A percentile compares a stretch with the other conserved stretches of the same genome.
phyloP scores from a whole-genome alignment of 1,139 yeast species.

The Scheffersomyces insectosa region DNA sequence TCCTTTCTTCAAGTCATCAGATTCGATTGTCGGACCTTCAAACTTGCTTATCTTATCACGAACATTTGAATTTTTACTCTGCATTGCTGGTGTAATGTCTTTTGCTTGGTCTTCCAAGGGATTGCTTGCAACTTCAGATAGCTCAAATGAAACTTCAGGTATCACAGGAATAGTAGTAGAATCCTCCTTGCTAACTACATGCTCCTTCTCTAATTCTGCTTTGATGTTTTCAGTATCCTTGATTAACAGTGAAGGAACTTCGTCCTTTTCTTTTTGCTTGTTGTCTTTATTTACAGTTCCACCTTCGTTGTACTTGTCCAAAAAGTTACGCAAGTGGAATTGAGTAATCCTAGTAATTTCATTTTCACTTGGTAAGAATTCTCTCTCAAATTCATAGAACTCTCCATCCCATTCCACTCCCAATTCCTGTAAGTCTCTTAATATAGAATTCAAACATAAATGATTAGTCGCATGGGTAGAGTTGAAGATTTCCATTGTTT shows the following conservation, averaged over 20 bases:
- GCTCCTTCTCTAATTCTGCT: constrained; percentile 1
- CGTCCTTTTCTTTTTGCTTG: constrained; percentile 1
- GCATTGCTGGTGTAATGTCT: constrained; percentile 15
- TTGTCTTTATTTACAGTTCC: constrained; percentile 5
- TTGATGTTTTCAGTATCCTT: constrained; percentile 1
- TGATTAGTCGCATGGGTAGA: constrained; percentile 64
- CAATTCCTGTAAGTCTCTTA: constrained; percentile 73
- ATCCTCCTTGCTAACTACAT: not conserved
- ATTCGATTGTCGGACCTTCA: constrained; percentile 15
- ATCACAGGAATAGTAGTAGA: not conserved
- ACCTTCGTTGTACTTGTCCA: constrained; percentile 50
- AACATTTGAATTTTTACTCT: constrained; percentile 21
- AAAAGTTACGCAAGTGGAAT: constrained; percentile 76
- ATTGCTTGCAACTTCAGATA: constrained; percentile 10
- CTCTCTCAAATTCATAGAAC: constrained; percentile 77
- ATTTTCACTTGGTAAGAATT: constrained; percentile 85
- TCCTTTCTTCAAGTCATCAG: not conserved
- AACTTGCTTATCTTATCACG: constrained; percentile 28
- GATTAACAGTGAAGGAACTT: constrained; percentile 2
- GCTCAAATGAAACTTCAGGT: constrained; percentile 20
- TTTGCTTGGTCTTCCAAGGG: not conserved
- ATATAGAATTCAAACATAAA: constrained; percentile 65
- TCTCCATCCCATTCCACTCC: constrained; percentile 89
- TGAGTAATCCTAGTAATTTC: constrained; percentile 92
- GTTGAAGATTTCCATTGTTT: constrained; percentile 55